Base-by-base conservation (phyloP, 2,329 filamentous ascomycete genomes). In the Fusarium clavum region DNA sequence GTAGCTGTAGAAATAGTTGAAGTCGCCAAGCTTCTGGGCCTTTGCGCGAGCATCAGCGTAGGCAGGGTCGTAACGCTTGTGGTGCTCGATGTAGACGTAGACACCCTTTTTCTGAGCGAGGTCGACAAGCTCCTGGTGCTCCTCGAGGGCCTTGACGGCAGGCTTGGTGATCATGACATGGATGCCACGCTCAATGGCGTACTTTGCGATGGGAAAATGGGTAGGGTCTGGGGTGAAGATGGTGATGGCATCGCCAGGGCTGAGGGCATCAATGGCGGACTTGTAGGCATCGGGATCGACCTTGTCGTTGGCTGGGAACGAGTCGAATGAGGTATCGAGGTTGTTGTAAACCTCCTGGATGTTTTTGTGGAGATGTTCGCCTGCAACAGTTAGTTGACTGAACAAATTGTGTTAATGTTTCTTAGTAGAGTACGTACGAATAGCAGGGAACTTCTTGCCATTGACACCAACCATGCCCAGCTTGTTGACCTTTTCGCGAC, bases 1-100 rank as follows among this genome's bases (percentile, higher is more conserved):
- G 87, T 98, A 98, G 75, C 89, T 92, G 87, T 97, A 98, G 80
- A 97, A 98, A 86, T 98, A 98, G 85, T 97, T 97, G 89, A 98
- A 98, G 82, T 97, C 94, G 70, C 94, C 94, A 10, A 98, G 85
- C 56, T 85, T 89, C 77, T 88, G 83, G 16, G 93, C 93, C 74
- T 91, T 90, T 82, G 91, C 91, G 52, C 91, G 88, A 16, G 95
- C 95, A 79, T 98, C 94, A 16, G 93, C 89, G 83, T 98, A 98
- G 24, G 94, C 94, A 3, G 94, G 94, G 79, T 98, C 94, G 82
- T 91, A 98, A 61, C 95, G 93, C 85, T 98, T 98, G 87, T 98
- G 94, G 83, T 98, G 94, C 86, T 98, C 94, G 75, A 98, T 86
- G 83, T 93, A 97, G 71, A 97, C 94, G 79, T 94, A 95, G 62